Conservation (phyloP, 176 grass and related monocot species). For the Paspalum vaginatum region DNA sequence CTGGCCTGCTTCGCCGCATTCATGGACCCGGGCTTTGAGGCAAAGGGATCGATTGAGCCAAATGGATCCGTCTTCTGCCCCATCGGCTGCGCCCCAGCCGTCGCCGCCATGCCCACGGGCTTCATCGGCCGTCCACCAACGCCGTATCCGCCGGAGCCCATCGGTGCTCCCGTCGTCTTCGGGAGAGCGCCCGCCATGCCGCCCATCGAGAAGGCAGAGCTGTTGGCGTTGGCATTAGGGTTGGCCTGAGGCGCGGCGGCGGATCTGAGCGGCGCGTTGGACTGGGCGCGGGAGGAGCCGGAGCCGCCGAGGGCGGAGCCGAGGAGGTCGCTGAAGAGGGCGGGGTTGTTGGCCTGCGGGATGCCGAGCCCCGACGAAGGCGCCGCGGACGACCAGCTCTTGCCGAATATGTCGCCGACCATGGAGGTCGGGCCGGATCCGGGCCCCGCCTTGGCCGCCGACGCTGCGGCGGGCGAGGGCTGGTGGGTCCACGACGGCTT, state of each 20-base stretch:
- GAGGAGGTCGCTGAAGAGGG: slow-evolving; percentile 92
- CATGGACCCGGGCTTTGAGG: slow-evolving; percentile 55
- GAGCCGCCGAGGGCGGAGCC: slow-evolving; percentile 69
- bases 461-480: slow-evolving; percentile 45
- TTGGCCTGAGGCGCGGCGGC: slow-evolving; percentile 51
- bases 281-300: slow-evolving; percentile 40
- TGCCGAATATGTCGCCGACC: slow-evolving; percentile 95
- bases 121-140: slow-evolving; percentile 66
- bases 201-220: slow-evolving; percentile 68
- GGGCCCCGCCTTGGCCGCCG: slow-evolving; percentile 6
- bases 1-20: slow-evolving; percentile 35
- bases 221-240: slow-evolving; percentile 28
- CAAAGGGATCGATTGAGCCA: slow-evolving; percentile 75
- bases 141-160: slow-evolving; percentile 41
- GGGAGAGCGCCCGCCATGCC: slow-evolving; percentile 76
- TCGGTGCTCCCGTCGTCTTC: slow-evolving; percentile 50
- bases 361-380: slow-evolving; percentile 65
- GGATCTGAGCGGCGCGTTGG: slow-evolving; percentile 76
- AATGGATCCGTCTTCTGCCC: slow-evolving; percentile 80
- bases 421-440: slow-evolving; percentile 75
- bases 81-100: slow-evolving; percentile 44
- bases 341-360: slow-evolving; percentile 69
- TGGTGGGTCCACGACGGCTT: slow-evolving; percentile 81
- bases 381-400: slow-evolving; percentile 74
- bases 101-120: slow-evolving; percentile 48